phyloP scores from a whole-genome alignment of 2,329 filamentous ascomycete species.

The Amauroascus verrucosus region DNA sequence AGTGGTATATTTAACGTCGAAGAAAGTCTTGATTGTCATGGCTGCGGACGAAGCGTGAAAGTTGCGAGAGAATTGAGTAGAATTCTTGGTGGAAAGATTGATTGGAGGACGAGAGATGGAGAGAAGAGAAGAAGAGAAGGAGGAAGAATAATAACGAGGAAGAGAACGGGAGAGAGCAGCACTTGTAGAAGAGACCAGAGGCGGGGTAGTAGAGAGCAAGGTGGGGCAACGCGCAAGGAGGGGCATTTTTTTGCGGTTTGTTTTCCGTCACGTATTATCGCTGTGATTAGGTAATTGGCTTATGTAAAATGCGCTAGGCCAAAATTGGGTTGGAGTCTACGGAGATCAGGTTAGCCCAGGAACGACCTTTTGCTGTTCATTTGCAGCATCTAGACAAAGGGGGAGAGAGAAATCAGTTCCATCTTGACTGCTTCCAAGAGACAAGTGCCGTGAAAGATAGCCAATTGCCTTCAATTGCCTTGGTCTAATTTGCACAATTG shows the following conservation, averaged over 20 bases:
- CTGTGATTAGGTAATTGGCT: not conserved
- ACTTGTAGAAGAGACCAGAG: slow-evolving; percentile 11
- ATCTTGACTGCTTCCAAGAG: not conserved
- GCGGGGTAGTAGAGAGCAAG: slow-evolving; percentile 17
- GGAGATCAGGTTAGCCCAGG: slow-evolving; percentile 1
- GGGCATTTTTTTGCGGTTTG: slow-evolving; percentile 15
- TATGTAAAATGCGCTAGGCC: slow-evolving; percentile 1
- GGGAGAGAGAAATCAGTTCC: not conserved
- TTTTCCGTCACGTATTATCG: slow-evolving; percentile 3
- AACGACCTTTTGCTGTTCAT: not conserved
- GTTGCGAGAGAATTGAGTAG: slow-evolving; percentile 32
- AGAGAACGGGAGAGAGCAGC: slow-evolving; percentile 12
- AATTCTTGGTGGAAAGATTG: slow-evolving; percentile 28
- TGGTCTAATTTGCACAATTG: too few relatives aligned
- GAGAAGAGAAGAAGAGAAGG: slow-evolving; percentile 13
- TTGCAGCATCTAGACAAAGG: not conserved
- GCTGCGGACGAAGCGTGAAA: slow-evolving; percentile 58
- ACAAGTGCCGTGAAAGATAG: too few relatives aligned
- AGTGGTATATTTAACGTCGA: slow-evolving; percentile 58
- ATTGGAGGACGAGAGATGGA: slow-evolving; percentile 24
- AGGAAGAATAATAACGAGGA: slow-evolving; percentile 20
- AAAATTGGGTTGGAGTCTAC: not conserved
- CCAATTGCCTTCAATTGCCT: too few relatives aligned
- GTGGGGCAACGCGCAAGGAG: slow-evolving; percentile 19
- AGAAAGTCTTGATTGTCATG: slow-evolving; percentile 68